Evolutionary conservation across 768 basidiomycete species (phyloP).

Genomic region (Suillus paluster): DNA sequence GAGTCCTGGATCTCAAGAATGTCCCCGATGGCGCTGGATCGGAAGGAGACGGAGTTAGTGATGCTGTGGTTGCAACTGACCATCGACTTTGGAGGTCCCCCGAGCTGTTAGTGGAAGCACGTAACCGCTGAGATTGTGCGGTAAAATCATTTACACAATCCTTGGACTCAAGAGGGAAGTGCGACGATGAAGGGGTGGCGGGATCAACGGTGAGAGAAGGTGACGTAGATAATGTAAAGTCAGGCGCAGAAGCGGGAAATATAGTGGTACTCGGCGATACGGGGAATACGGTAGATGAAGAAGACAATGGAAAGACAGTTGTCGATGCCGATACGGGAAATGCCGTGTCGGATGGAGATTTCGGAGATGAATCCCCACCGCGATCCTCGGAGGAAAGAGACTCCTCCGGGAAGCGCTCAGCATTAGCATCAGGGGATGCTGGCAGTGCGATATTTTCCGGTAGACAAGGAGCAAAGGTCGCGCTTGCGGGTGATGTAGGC

Average conservation of each 20-base stretch:
- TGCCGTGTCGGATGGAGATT: constrained; percentile 9
- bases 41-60: constrained; percentile 22
- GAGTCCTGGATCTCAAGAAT: constrained; percentile 14
- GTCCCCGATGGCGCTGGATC: constrained; percentile 14
- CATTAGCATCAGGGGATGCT: constrained; percentile 24
- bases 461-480: constrained; percentile 22
- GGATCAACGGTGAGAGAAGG: constrained; percentile 15
- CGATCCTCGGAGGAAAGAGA: background rate
- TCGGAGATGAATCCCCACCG: constrained; percentile 2
- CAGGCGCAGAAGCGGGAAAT: background rate
- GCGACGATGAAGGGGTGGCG: constrained; percentile 11
- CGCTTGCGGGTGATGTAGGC: constrained; percentile 25
- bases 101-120: constrained; percentile 4
- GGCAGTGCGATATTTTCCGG: constrained; percentile 33
- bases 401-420: constrained; percentile 16
- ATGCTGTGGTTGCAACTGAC: constrained; percentile 38
- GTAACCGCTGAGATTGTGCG: constrained; percentile 11
- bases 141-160: background rate
- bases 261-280: constrained; percentile 9
- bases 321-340: constrained; percentile 1
- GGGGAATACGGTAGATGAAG: constrained; percentile 1
- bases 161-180: background rate
- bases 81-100: constrained; percentile 19
- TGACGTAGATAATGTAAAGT: background rate
- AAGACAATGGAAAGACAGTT: constrained; percentile 14